Evolutionary conservation across 345 rosid species (phyloP).

Genomic region (Clausena lansium): DNA sequence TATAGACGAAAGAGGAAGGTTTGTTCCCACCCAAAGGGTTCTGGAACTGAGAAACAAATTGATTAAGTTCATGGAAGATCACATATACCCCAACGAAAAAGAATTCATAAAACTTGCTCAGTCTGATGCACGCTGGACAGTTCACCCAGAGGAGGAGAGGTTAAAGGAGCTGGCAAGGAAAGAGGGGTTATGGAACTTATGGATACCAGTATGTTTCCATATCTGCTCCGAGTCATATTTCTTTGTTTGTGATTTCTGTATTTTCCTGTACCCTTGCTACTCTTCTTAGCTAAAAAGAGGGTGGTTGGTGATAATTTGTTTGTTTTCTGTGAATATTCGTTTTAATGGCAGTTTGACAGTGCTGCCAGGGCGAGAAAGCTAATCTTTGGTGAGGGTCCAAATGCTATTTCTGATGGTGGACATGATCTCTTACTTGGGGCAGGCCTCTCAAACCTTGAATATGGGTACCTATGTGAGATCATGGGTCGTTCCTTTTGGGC

Average conservation of each 20-base stretch:
- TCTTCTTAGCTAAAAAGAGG: neutral
- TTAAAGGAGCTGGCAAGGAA: constrained; percentile 82
- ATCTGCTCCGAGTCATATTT: constrained; percentile 13
- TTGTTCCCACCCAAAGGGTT: constrained; percentile 66
- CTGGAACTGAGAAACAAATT: constrained; percentile 59
- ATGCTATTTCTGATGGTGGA: constrained; percentile 22
- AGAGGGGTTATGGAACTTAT: constrained; percentile 93
- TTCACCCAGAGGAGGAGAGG: constrained; percentile 93
- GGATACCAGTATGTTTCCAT: constrained; percentile 62
- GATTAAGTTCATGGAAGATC: constrained; percentile 88
- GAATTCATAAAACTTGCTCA: constrained; percentile 78
- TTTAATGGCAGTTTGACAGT: constrained; percentile 74
- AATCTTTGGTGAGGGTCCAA: constrained; percentile 37
- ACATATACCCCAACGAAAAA: constrained; percentile 74
- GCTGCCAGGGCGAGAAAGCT: constrained; percentile 80
- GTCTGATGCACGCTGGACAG: constrained; percentile 73
- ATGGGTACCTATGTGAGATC: constrained; percentile 96
- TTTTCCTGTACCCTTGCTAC: neutral
- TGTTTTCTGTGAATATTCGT: constrained; percentile 12
- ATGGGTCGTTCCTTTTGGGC: constrained; percentile 97
- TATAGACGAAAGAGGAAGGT: constrained; percentile 60
- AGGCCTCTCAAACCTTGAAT: constrained; percentile 94
- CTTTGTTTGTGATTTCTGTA: constrained; percentile 5
- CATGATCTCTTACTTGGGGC: constrained; percentile 67
- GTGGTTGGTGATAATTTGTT: neutral